Conservation (phyloP, 768 basidiomycete genomes). For the Neoboletus brunneissimus region DNA sequence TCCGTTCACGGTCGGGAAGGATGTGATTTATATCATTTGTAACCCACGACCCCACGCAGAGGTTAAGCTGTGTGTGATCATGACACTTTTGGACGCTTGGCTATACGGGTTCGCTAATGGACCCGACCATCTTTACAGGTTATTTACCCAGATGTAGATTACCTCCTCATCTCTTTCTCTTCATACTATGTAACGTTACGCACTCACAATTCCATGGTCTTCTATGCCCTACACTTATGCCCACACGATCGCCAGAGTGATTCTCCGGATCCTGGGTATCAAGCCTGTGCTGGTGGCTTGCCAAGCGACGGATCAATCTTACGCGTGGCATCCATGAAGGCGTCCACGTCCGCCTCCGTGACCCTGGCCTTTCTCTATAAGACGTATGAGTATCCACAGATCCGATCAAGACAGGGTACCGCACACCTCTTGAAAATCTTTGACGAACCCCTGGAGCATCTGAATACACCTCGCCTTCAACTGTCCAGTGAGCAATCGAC, state of each 20-base stretch:
- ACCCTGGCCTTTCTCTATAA: slow-evolving; percentile 73
- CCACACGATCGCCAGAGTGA: not conserved
- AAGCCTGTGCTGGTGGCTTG: slow-evolving; percentile 27
- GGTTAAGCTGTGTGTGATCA: not conserved
- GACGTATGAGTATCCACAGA: slow-evolving; percentile 5
- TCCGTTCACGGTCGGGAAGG: slow-evolving; percentile 23
- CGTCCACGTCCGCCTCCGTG: slow-evolving; percentile 68
- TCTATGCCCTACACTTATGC: not conserved
- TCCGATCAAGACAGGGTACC: not conserved
- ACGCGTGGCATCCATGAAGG: slow-evolving; percentile 80
- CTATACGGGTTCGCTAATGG: not conserved
- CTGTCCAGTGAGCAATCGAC: slow-evolving; percentile 83
- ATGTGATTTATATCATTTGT: slow-evolving; percentile 15
- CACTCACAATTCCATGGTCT: not conserved
- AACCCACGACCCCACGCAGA: not conserved
- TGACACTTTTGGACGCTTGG: not conserved
- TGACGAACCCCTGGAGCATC: slow-evolving; percentile 77
- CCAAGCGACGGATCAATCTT: slow-evolving; percentile 63
- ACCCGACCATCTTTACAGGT: not conserved
- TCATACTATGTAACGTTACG: slow-evolving; percentile 1
- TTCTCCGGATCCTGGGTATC: not conserved
- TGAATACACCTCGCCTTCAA: slow-evolving; percentile 88
- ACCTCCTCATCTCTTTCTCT: not conserved
- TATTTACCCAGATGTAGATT: slow-evolving; percentile 1
- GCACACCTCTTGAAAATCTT: slow-evolving; percentile 77